Evolutionary conservation across 2,329 filamentous ascomycete genomes (phyloP).

Genomic region (Cytospora piceicola): DNA sequence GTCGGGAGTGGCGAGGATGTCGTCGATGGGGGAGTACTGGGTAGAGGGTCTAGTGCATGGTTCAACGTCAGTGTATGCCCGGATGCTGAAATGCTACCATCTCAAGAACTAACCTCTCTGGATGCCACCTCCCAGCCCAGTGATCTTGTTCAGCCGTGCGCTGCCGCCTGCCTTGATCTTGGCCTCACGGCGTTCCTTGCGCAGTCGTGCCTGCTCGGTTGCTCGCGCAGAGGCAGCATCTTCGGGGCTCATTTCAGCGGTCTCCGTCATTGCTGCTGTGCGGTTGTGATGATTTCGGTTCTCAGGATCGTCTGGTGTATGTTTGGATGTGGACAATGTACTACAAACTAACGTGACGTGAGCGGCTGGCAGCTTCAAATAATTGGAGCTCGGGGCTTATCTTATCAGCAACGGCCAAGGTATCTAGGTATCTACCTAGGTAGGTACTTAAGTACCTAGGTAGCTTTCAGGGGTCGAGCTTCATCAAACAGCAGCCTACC

Average conservation of each 20-base stretch:
- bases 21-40: slow-evolving; percentile 33
- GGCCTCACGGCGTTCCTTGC: slow-evolving; percentile 78
- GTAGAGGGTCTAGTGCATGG: slow-evolving; percentile 17
- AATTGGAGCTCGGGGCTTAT: slow-evolving; percentile 5
- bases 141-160: slow-evolving; percentile 74
- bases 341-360: slow-evolving; percentile 5
- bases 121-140: slow-evolving; percentile 66
- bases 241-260: slow-evolving; percentile 42
- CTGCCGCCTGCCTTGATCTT: slow-evolving; percentile 76
- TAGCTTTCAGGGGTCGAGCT: not conserved
- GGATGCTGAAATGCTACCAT: not conserved
- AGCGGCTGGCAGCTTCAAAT: slow-evolving; percentile 10
- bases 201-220: slow-evolving; percentile 70
- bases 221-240: slow-evolving; percentile 56
- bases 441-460: not conserved
- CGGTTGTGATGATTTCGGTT: not conserved
- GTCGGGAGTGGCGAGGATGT: slow-evolving; percentile 42
- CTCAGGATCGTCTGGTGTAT: slow-evolving; percentile 19
- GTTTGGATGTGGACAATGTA: slow-evolving; percentile 20
- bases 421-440: not conserved
- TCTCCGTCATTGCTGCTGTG: slow-evolving; percentile 45
- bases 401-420: slow-evolving; percentile 12
- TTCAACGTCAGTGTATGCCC: not conserved
- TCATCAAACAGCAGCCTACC: not conserved
- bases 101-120: slow-evolving; percentile 45